Evolutionary conservation across 2,329 filamentous ascomycete species (phyloP).

Genomic region (Aspergillus sp.): DNA sequence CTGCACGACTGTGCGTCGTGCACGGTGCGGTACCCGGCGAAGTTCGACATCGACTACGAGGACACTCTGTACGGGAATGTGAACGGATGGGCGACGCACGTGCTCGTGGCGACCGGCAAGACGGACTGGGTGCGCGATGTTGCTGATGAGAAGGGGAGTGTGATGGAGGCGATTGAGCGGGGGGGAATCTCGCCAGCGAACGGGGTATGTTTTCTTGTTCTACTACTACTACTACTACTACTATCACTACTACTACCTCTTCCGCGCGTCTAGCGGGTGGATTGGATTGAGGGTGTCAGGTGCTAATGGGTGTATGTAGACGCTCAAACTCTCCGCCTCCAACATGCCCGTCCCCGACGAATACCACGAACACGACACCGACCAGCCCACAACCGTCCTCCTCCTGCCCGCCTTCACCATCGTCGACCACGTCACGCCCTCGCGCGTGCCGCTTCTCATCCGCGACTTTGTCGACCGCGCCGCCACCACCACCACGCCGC

Average conservation of each 20-base stretch:
- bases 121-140: slow-evolving; percentile 91
- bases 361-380: slow-evolving; percentile 56
- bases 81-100: slow-evolving; percentile 82
- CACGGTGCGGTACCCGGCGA: slow-evolving; percentile 73
- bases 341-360: slow-evolving; percentile 78
- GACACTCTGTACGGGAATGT: slow-evolving; percentile 82
- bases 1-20: slow-evolving; percentile 82
- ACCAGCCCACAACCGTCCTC: slow-evolving; percentile 72
- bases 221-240: too few species aligned
- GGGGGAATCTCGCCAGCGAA: slow-evolving; percentile 40
- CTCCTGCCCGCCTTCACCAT: slow-evolving; percentile 82
- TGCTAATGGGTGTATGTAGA: slow-evolving; percentile 51
- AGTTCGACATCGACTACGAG: slow-evolving; percentile 67
- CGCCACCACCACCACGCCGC: slow-evolving; percentile 70
- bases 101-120: slow-evolving; percentile 93
- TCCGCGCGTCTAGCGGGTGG: too few species aligned
- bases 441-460: slow-evolving; percentile 69
- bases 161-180: slow-evolving; percentile 71
- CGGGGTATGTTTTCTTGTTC: slow-evolving; percentile 33
- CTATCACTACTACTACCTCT: too few species aligned
- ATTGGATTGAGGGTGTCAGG: not conserved
- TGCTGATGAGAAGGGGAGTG: slow-evolving; percentile 78
- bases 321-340: slow-evolving; percentile 85
- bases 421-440: slow-evolving; percentile 78
- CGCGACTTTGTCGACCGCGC: slow-evolving; percentile 65